Percentiles rank a stretch among this genome's conserved stretches.
phyloP scores from a whole-genome alignment of 331 rosid species.

The Ulmus americana region DNA sequence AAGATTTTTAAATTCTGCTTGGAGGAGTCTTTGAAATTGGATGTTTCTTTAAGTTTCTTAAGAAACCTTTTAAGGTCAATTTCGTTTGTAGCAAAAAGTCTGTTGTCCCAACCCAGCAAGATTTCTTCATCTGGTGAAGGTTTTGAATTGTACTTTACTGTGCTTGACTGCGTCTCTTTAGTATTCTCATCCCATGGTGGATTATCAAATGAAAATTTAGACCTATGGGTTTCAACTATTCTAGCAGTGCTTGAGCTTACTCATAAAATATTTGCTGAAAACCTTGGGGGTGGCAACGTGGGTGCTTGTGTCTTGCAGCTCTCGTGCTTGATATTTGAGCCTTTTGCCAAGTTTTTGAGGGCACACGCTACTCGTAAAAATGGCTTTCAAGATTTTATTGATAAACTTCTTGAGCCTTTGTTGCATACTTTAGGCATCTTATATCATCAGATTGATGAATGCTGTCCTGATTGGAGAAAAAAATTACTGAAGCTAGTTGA shows the following conservation, averaged over 20 bases:
- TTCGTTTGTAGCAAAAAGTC: slow-evolving; percentile 44
- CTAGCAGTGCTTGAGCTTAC: slow-evolving; percentile 50
- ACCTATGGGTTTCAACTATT: slow-evolving; percentile 58
- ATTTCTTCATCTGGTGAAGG: slow-evolving; percentile 29
- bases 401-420: slow-evolving; percentile 74
- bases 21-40: slow-evolving; percentile 51
- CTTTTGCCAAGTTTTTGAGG: slow-evolving; percentile 69
- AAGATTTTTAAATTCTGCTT: slow-evolving; percentile 71
- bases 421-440: slow-evolving; percentile 56
- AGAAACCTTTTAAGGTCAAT: slow-evolving; percentile 57
- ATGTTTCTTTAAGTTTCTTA: slow-evolving; percentile 48
- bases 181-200: slow-evolving; percentile 75
- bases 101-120: slow-evolving; percentile 31
- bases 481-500: slow-evolving; percentile 48
- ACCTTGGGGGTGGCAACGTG: slow-evolving; percentile 35
- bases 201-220: slow-evolving; percentile 62
- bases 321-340: slow-evolving; percentile 59
- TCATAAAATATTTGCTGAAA: slow-evolving; percentile 33
- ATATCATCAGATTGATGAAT: slow-evolving; percentile 36
- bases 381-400: slow-evolving; percentile 63
- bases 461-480: slow-evolving; percentile 34
- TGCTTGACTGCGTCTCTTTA: slow-evolving; percentile 60
- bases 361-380: slow-evolving; percentile 55
- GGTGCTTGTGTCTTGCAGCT: slow-evolving; percentile 44
- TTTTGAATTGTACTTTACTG: slow-evolving; percentile 39